Conservation (phyloP, 2,329 filamentous ascomycete genomes). For the Hypomyces rosellus region DNA sequence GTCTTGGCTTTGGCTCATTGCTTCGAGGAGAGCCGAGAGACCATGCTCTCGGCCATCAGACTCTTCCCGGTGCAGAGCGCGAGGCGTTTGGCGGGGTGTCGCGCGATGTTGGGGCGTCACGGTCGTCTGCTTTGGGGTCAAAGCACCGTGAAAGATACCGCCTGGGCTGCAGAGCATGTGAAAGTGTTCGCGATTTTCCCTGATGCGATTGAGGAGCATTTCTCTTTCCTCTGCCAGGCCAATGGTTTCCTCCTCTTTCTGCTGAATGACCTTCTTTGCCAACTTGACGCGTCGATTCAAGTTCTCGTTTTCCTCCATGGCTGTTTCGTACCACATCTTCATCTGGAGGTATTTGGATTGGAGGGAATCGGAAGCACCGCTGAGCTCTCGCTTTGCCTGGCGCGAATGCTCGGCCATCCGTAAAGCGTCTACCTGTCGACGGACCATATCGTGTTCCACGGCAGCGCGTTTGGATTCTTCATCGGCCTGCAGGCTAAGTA, state of each 20-base stretch:
- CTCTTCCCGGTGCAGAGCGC: constrained; percentile 35
- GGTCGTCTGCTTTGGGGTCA: constrained; percentile 50
- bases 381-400: constrained; percentile 50
- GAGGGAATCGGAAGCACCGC: constrained; percentile 45
- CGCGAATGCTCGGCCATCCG: constrained; percentile 65
- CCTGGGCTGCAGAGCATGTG: constrained; percentile 71
- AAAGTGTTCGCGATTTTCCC: constrained; percentile 84
- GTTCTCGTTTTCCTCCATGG: constrained; percentile 58
- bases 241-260: constrained; percentile 67
- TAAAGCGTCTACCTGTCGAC: constrained; percentile 78
- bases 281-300: constrained; percentile 61
- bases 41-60: constrained; percentile 49
- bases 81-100: constrained; percentile 47
- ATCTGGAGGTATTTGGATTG: constrained; percentile 54
- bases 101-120: constrained; percentile 40
- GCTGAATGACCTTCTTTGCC: constrained; percentile 71
- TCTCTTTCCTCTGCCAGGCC: constrained; percentile 68
- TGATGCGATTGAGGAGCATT: constrained; percentile 73
- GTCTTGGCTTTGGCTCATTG: constrained; percentile 57
- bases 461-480: constrained; percentile 81
- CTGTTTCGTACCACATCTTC: constrained; percentile 58
- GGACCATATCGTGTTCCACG: constrained; percentile 88
- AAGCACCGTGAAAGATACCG: constrained; percentile 56
- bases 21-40: constrained; percentile 75
- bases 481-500: constrained; percentile 75